These are phyloP conservation scores for Erigeron canadensis DNA, from an alignment of 129 eudicot genomes.

Conservation along the genomic window DNA sequence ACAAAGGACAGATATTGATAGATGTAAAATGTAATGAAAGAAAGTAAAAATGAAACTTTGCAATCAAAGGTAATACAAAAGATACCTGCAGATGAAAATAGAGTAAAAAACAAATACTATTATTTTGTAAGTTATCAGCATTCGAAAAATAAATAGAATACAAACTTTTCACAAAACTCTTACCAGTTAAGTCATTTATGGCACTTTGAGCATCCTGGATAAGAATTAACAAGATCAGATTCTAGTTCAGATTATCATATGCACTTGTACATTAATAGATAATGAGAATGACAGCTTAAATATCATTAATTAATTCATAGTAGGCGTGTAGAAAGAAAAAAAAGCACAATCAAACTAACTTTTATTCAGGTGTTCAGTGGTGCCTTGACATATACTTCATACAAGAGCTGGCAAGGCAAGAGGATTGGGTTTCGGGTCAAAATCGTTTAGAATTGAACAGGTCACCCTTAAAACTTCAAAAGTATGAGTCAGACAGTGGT, in stretches of 20 bases:
- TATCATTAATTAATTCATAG: slow-evolving; percentile 13
- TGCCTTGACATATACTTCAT: too few species aligned
- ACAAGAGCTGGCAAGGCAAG: too few species aligned
- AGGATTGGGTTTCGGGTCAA: too few species aligned
- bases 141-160: not conserved
- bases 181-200: slow-evolving; percentile 90
- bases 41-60: slow-evolving; percentile 1
- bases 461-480: too few species aligned
- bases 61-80: not conserved
- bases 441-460: too few species aligned
- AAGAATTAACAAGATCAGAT: slow-evolving; percentile 19
- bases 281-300: not conserved
- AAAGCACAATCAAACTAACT: too few species aligned
- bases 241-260: slow-evolving; percentile 3
- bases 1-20: not conserved
- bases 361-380: too few species aligned
- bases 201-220: slow-evolving; percentile 97
- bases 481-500: too few species aligned
- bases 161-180: slow-evolving; percentile 7
- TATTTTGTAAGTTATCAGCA: not conserved
- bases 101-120: not conserved
- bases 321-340: not conserved
- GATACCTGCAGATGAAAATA: not conserved
- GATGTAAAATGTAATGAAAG: slow-evolving; percentile 4
- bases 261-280: not conserved